Conservation (phyloP, 1,284 basidiomycete genomes). For the Chondrostereum purpureum region DNA sequence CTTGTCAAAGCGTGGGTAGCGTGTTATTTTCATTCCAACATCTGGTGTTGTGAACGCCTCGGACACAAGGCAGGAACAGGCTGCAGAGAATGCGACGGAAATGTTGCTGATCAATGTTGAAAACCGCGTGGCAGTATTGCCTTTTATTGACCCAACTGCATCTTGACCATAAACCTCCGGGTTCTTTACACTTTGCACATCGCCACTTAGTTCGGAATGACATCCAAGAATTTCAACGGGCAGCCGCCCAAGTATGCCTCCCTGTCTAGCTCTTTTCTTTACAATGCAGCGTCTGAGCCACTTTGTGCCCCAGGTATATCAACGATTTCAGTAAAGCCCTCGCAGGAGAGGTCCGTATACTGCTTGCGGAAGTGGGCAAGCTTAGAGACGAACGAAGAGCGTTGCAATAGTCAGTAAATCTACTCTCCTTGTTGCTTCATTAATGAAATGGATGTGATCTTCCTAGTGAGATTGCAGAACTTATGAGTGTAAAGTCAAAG, state of each 20-base stretch:
- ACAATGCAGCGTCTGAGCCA: background rate
- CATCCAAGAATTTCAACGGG: constrained; percentile 8
- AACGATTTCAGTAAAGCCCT: constrained; percentile 66
- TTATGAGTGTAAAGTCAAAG: constrained; percentile 71
- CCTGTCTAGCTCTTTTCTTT: background rate
- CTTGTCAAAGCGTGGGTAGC: too few relatives aligned
- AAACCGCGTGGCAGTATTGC: background rate
- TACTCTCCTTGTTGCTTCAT: constrained; percentile 5
- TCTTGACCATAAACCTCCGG: background rate
- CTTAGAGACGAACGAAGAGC: constrained; percentile 65
- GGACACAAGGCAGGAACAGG: too few relatives aligned
- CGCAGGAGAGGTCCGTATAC: constrained; percentile 51
- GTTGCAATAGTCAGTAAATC: constrained; percentile 65
- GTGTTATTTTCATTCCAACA: too few relatives aligned
- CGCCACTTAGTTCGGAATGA: background rate
- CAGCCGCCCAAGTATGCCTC: constrained; percentile 12
- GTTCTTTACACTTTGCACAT: too few relatives aligned
- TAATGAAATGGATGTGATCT: background rate
- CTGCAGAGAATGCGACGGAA: too few relatives aligned
- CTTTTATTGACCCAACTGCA: background rate
- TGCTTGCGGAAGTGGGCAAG: constrained; percentile 67
- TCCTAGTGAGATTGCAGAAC: constrained; percentile 66
- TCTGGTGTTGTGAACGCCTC: too few relatives aligned
- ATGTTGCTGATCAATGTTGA: too few relatives aligned
- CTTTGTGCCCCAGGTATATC: constrained; percentile 42